Percentiles rank a stretch among this genome's conserved stretches.
Conservation (phyloP, 805 yeast species). For the Lipomyces sp. region DNA sequence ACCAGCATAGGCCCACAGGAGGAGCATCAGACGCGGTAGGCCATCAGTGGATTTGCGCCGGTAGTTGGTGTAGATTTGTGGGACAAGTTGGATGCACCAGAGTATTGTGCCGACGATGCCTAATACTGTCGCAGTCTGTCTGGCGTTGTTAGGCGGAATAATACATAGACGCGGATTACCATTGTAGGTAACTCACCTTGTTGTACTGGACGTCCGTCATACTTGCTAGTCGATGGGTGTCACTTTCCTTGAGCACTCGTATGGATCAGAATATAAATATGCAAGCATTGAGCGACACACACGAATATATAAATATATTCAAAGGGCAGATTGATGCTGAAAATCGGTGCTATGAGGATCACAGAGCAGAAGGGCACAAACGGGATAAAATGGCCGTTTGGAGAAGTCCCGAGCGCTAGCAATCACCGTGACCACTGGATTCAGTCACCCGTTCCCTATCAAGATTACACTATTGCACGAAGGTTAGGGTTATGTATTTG, state of each 20-base stretch:
- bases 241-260: too few species aligned
- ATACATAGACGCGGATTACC: background rate
- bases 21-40: slow-evolving; percentile 84
- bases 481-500: too few species aligned
- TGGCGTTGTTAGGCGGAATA: background rate
- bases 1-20: slow-evolving; percentile 79
- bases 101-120: slow-evolving; percentile 89
- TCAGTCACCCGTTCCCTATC: too few species aligned
- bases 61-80: slow-evolving; percentile 80
- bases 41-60: slow-evolving; percentile 81
- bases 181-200: background rate
- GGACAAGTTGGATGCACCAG: slow-evolving; percentile 91
- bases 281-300: too few species aligned
- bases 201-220: background rate
- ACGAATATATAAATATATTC: background rate
- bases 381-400: background rate
- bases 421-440: too few species aligned
- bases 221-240: background rate
- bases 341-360: background rate
- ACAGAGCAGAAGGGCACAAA: background rate
- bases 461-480: too few species aligned
- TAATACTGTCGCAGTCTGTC: slow-evolving; percentile 47
- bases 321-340: background rate
- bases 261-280: too few species aligned
- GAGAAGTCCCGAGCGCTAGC: background rate